phyloP scores from a whole-genome alignment of 352 stramenopile species.

The Phytophthora brassicae region DNA sequence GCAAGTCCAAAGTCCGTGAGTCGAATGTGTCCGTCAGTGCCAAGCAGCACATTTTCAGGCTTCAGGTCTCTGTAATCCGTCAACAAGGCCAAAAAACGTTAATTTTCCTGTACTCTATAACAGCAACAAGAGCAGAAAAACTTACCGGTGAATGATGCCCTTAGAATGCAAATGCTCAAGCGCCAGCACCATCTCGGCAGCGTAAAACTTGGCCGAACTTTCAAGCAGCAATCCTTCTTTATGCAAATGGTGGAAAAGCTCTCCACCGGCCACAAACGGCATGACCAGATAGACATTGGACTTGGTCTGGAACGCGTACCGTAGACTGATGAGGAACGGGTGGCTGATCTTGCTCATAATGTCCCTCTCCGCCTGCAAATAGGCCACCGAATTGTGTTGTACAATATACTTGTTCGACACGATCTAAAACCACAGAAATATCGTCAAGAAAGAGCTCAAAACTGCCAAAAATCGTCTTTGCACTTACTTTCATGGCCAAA shows the following conservation, averaged over 20 bases:
- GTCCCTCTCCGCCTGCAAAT: conserved; percentile 78
- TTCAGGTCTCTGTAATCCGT: conserved; percentile 74
- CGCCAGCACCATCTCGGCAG: conserved; percentile 81
- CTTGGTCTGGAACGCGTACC: conserved; percentile 83
- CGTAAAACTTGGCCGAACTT: conserved; percentile 79
- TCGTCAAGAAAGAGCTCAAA: too few relatives aligned
- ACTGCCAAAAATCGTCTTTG: too few relatives aligned
- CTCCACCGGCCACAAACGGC: conserved; percentile 67
- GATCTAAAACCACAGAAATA: conserved; percentile 37
- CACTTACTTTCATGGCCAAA: conserved; percentile 78
- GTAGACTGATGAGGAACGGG: conserved; percentile 78
- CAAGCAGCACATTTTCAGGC: conserved; percentile 83
- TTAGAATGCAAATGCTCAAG: conserved; percentile 74
- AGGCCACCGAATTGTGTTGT: conserved; percentile 81
- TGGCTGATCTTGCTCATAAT: conserved; percentile 90
- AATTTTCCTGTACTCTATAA: not conserved
- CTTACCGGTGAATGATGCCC: conserved; percentile 78
- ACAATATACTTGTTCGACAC: conserved; percentile 87
- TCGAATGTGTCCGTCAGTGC: conserved; percentile 79
- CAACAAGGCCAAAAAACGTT: conserved; percentile 5
- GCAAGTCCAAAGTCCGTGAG: conserved; percentile 87
- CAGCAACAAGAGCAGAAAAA: not conserved
- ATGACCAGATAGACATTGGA: conserved; percentile 86
- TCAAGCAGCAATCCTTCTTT: conserved; percentile 68
- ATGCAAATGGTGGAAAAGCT: conserved; percentile 70